Evolutionary conservation across 495 filamentous ascomycete genomes (phyloP).

Genomic region (Trichoderma gamsii): DNA sequence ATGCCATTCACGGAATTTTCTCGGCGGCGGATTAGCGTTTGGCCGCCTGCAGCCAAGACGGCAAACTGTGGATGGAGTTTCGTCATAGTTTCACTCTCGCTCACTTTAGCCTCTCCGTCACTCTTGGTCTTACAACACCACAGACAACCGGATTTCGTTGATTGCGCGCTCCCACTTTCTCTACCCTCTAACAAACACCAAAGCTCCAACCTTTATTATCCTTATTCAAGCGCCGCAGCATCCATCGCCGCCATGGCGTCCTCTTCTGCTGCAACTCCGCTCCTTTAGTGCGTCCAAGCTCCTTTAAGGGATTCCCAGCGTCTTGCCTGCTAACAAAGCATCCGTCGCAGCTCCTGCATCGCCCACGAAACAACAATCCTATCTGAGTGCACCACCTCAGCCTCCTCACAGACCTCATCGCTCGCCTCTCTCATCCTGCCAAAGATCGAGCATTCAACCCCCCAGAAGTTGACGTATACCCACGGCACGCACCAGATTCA

Average conservation of each 20-base stretch:
- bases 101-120: not conserved
- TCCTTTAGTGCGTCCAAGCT: constrained; percentile 63
- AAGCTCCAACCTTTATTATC: not conserved
- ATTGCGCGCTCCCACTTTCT: not conserved
- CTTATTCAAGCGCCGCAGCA: constrained; percentile 10
- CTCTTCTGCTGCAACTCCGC: constrained; percentile 68
- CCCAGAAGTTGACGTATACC: constrained; percentile 90
- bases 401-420: constrained; percentile 67
- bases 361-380: constrained; percentile 88
- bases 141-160: not conserved
- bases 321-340: constrained; percentile 21
- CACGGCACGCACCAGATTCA: constrained; percentile 88
- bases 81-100: constrained; percentile 8
- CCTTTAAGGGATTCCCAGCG: not conserved
- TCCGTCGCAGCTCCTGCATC: constrained; percentile 72
- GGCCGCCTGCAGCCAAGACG: constrained; percentile 7
- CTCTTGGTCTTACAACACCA: not conserved
- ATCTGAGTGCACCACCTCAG: constrained; percentile 77
- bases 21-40: constrained; percentile 10
- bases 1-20: not conserved
- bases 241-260: constrained; percentile 56
- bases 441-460: constrained; percentile 74
- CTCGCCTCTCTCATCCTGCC: constrained; percentile 93
- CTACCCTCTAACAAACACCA: not conserved
- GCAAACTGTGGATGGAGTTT: constrained; percentile 9